A percentile compares a stretch with the other conserved stretches of the same genome.
phyloP scores from a whole-genome alignment of 2,329 filamentous ascomycete genomes.

The Xylariaceae sp. region DNA sequence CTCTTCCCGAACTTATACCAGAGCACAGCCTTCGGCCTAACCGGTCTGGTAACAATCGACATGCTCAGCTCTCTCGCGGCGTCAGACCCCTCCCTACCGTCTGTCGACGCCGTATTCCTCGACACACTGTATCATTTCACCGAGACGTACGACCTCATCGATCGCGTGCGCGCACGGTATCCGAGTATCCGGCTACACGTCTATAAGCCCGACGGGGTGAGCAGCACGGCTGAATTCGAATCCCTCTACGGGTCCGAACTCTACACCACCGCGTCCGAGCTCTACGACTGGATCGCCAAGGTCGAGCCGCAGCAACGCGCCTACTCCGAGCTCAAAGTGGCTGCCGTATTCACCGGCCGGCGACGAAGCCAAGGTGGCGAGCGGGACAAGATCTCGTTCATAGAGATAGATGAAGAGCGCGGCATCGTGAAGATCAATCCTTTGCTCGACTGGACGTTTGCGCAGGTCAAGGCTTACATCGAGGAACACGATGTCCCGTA shows the following conservation, averaged over 20 bases:
- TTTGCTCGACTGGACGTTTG: conserved; percentile 90
- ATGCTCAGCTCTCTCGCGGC: conserved; percentile 79
- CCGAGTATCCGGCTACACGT: conserved; percentile 82
- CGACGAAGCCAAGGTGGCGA: conserved; percentile 92
- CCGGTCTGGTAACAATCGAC: conserved; percentile 82
- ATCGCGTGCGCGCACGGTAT: conserved; percentile 78
- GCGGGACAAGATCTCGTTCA: conserved; percentile 86
- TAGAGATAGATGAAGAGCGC: conserved; percentile 87
- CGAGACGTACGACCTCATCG: conserved; percentile 76
- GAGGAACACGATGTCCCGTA: conserved; percentile 88
- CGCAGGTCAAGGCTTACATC: conserved; percentile 88
- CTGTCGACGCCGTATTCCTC: conserved; percentile 77
- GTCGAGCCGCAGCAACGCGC: conserved; percentile 94
- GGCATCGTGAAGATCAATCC: conserved; percentile 98
- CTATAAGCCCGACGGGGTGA: conserved; percentile 82
- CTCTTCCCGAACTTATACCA: conserved; percentile 90
- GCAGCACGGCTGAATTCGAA: conserved; percentile 79
- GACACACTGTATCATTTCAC: conserved; percentile 84
- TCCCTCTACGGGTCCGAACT: conserved; percentile 80
- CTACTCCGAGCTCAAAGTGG: conserved; percentile 85
- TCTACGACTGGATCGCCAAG: conserved; percentile 97
- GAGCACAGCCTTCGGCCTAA: conserved; percentile 82
- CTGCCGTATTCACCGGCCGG: conserved; percentile 90
- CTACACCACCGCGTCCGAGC: conserved; percentile 84
- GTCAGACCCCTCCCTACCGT: conserved; percentile 64